Evolutionary conservation across 495 filamentous ascomycete genomes (phyloP), one percentile per base, ranked within the genome.

Genomic region (Daldinia loculata): DNA sequence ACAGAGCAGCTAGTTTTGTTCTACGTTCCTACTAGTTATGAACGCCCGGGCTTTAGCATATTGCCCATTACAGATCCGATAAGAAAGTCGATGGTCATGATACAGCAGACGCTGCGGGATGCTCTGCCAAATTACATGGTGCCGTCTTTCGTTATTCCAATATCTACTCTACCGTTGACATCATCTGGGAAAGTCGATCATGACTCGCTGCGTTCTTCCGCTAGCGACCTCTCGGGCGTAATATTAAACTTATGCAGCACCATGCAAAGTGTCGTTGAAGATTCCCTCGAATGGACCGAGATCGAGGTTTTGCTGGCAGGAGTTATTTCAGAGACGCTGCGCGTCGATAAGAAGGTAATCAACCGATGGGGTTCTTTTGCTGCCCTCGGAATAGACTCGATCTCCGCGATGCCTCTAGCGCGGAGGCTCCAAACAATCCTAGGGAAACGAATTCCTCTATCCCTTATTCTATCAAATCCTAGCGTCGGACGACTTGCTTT

Each of bases 331-430:
- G 52, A 69, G 4, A 76, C 78, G 1, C 79, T 94, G 55, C 51
- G 67, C 9, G 79, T 81, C 24, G 77, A 83, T 30, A 86, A 78
- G 0, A 88, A 84, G 1, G 88, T 90, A 50, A 85, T 92, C 56
- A 85, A 52, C 32, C 74, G 79, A 43, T 85, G 83, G 83, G 81
- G 79, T 14, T 79, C 83, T 6, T 79, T 85, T 7, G 65, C 72
- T 7, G 67, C 81, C 24, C 80, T 94, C 6, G 93, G 93, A 0
- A 76, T 96, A 22, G 92, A 96, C 76, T 95, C 92, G 0, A 88
- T 96, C n/a, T 90, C 89, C 29, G 92, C 91, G 0, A 94, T 96
- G 53, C 78, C 84, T 12, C 76, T 94, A 39, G 85, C 90, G 0
- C 88, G 81, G 22, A 74, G 75, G 39, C 76, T 93, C 1, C 77